Evolutionary conservation across 2,329 filamentous ascomycete species (phyloP).

Genomic region (Cladosporium oxysporum): DNA sequence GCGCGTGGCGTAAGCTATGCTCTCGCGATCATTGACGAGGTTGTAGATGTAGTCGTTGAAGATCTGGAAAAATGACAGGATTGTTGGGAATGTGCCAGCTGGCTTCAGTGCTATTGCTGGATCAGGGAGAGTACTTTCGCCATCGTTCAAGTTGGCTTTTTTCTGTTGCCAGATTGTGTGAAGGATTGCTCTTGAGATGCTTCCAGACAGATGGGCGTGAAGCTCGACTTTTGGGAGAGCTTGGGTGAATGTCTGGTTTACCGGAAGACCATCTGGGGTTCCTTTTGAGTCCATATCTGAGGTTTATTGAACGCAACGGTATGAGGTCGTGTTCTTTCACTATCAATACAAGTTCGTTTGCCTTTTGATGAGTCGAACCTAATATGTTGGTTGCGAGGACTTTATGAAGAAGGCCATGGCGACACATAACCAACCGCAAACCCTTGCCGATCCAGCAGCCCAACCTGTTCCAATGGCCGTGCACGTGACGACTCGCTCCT

Average conservation of each 20-base stretch:
- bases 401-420: not conserved
- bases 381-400: not conserved
- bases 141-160: conserved; percentile 52
- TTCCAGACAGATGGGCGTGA: conserved; percentile 78
- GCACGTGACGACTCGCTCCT: not conserved
- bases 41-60: conserved; percentile 80
- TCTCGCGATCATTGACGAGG: conserved; percentile 62
- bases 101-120: conserved; percentile 68
- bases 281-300: not conserved
- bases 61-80: conserved; percentile 69
- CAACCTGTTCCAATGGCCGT: not conserved
- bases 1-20: conserved; percentile 60
- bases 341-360: not conserved
- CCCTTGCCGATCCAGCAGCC: not conserved
- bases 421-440: not conserved
- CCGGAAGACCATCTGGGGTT: not conserved
- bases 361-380: not conserved
- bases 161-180: conserved; percentile 72
- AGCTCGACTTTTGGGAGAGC: conserved; percentile 57
- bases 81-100: conserved; percentile 46
- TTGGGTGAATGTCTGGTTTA: conserved; percentile 34
- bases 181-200: conserved; percentile 70
- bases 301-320: not conserved
- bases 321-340: not conserved
- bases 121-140: conserved; percentile 54